Conservation (phyloP, 2,329 filamentous ascomycete species). For the Hypoxylon sp. region DNA sequence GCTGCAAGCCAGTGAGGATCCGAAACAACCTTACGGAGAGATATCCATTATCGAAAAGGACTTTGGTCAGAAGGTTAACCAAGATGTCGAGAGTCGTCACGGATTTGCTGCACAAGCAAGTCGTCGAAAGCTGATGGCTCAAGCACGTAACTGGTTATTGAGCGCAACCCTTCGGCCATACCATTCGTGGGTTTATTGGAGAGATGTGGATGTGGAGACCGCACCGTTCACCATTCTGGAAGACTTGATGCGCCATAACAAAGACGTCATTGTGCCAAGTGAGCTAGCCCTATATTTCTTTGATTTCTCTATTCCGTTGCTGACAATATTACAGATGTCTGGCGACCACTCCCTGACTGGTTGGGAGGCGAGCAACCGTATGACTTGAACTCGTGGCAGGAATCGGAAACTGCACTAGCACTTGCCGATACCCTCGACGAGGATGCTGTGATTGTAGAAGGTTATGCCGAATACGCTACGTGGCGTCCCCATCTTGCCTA, state of each 20-base stretch:
- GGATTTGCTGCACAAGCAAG: constrained; percentile 97
- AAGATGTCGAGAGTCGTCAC: constrained; percentile 97
- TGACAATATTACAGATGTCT: constrained; percentile 80
- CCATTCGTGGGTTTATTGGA: constrained; percentile 99
- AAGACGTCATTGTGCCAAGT: constrained; percentile 99
- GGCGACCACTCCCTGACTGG: constrained; percentile 99
- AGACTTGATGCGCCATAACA: constrained; percentile 98
- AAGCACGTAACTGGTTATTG: constrained; percentile 96
- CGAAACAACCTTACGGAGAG: constrained; percentile 89
- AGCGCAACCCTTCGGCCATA: constrained; percentile 93
- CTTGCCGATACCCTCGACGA: constrained; percentile 96
- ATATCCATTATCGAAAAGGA: constrained; percentile 99
- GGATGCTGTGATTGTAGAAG: constrained; percentile 98
- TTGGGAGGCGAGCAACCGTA: constrained; percentile 98
- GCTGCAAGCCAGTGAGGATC: constrained; percentile 84
- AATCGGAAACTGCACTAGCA: constrained; percentile 95
- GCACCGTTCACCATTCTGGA: constrained; percentile 97
- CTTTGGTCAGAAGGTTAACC: constrained; percentile 97
- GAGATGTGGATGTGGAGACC: constrained; percentile 98
- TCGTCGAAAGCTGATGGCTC: constrained; percentile 96
- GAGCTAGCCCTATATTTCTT: constrained; percentile 60
- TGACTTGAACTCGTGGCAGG: constrained; percentile 98
- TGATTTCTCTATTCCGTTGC: constrained; percentile 24
- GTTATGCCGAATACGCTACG: constrained; percentile 98
- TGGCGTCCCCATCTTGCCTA: constrained; percentile 98